These are phyloP conservation scores for Xylaria polymorpha DNA, from an alignment of 2,329 filamentous ascomycete species.

Conservation along the genomic window DNA sequence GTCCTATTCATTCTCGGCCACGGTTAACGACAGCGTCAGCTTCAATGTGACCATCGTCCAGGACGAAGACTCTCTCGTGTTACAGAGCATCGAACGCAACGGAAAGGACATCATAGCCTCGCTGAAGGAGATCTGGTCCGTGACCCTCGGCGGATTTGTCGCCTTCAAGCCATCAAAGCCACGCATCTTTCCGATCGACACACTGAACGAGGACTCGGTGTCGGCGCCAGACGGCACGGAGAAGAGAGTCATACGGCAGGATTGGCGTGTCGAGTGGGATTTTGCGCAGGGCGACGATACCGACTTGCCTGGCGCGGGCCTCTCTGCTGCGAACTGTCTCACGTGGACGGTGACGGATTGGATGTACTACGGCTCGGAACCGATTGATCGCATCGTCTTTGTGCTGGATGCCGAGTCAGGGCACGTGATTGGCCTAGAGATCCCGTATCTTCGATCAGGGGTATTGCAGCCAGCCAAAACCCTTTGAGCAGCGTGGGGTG, in stretches of 20 bases:
- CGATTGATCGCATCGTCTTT: conserved; percentile 24
- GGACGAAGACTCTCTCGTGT: conserved; percentile 13
- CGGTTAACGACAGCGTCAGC: not conserved
- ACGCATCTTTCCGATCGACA: conserved; percentile 21
- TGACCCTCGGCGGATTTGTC: conserved; percentile 18
- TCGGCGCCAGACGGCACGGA: not conserved
- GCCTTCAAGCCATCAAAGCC: conserved; percentile 1
- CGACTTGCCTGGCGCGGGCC: conserved; percentile 3
- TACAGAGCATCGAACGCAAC: conserved; percentile 12
- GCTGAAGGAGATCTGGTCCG: conserved; percentile 19
- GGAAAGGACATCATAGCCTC: conserved; percentile 17
- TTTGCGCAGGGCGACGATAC: not conserved
- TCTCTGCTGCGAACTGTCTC: conserved; percentile 17
- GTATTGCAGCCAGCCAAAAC: not conserved
- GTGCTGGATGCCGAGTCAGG: conserved; percentile 12
- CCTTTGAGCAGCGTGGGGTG: not conserved
- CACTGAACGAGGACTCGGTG: not conserved
- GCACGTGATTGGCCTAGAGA: conserved; percentile 12
- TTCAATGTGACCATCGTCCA: conserved; percentile 14
- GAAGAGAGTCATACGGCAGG: conserved; percentile 13
- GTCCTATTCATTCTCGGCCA: not conserved
- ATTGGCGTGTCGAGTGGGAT: conserved; percentile 27
- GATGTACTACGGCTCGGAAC: conserved; percentile 26
- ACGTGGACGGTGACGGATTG: conserved; percentile 13
- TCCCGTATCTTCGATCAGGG: conserved; percentile 21